Conservation (phyloP, 2,329 filamentous ascomycete species). For the Arthroderma uncinatum region DNA sequence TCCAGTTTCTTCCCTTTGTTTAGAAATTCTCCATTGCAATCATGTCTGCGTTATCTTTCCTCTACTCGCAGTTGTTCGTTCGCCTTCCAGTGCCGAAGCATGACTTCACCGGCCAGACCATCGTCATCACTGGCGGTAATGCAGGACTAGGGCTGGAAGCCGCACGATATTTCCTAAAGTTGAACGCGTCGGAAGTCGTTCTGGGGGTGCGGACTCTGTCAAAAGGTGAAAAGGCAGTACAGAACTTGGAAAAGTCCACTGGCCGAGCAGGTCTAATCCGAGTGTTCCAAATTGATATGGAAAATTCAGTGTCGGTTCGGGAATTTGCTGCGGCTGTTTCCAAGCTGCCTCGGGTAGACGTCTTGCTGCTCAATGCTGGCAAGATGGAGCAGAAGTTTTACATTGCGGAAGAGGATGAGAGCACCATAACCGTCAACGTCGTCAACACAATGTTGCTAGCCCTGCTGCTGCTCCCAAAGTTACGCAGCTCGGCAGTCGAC, state of each 20-base stretch:
- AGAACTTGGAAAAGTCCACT: constrained; percentile 23
- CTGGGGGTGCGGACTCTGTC: constrained; percentile 27
- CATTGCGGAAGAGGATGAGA: constrained; percentile 28
- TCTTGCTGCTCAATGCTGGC: constrained; percentile 31
- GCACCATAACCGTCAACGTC: constrained; percentile 32
- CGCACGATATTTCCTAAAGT: constrained; percentile 26
- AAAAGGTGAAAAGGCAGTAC: constrained; percentile 30
- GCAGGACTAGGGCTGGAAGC: constrained; percentile 33
- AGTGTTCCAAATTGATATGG: constrained; percentile 24
- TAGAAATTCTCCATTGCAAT: background rate
- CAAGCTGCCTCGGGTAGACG: constrained; percentile 23
- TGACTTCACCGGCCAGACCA: constrained; percentile 4
- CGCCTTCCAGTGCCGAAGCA: background rate
- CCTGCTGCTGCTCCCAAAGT: constrained; percentile 23
- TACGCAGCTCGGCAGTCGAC: constrained; percentile 21
- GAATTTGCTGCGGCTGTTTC: constrained; percentile 22
- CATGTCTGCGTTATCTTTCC: background rate
- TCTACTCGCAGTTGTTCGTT: background rate
- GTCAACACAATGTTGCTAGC: constrained; percentile 31
- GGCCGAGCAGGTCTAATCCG: constrained; percentile 13
- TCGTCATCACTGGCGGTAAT: constrained; percentile 33
- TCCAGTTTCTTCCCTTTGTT: background rate
- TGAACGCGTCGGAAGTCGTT: constrained; percentile 27
- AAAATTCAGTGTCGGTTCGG: constrained; percentile 21
- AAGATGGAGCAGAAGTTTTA: constrained; percentile 21